These are phyloP conservation scores for Acacia melanoxylon DNA, from an alignment of 306 rosid species.

Conservation along the genomic window DNA sequence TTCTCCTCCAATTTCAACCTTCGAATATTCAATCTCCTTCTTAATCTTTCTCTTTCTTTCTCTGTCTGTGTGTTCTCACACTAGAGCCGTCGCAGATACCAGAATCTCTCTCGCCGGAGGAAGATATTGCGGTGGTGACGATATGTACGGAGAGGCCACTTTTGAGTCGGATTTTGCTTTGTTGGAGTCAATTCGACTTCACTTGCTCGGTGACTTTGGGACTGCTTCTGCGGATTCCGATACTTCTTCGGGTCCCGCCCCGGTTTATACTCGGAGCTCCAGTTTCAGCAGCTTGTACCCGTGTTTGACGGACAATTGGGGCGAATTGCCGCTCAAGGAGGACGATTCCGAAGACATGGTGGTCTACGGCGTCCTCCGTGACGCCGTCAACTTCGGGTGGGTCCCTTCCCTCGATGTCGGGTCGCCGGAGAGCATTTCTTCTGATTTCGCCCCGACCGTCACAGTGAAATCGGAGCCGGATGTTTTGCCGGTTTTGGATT, in stretches of 20 bases:
- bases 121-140: not conserved
- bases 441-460: slow-evolving; percentile 7
- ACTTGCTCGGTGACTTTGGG: slow-evolving; percentile 69
- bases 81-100: not conserved
- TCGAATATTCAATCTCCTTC: slow-evolving; percentile 36
- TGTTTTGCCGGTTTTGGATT: slow-evolving; percentile 6
- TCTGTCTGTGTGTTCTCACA: not conserved
- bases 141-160: slow-evolving; percentile 37
- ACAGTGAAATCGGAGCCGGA: slow-evolving; percentile 61
- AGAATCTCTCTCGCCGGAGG: not conserved
- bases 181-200: slow-evolving; percentile 67
- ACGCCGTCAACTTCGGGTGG: slow-evolving; percentile 82
- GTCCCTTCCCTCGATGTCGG: slow-evolving; percentile 58
- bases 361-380: slow-evolving; percentile 71
- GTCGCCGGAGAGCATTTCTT: slow-evolving; percentile 27
- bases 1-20: not conserved
- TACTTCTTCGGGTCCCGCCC: slow-evolving; percentile 25
- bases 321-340: slow-evolving; percentile 74
- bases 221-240: slow-evolving; percentile 24
- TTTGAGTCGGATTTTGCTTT: slow-evolving; percentile 51
- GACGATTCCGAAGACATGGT: slow-evolving; percentile 94
- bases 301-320: slow-evolving; percentile 79
- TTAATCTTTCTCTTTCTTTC: not conserved
- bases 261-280: slow-evolving; percentile 62
- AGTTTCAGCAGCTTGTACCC: slow-evolving; percentile 67